Base-by-base conservation (phyloP, 768 basidiomycete genomes). In the Lactarius quietus region DNA sequence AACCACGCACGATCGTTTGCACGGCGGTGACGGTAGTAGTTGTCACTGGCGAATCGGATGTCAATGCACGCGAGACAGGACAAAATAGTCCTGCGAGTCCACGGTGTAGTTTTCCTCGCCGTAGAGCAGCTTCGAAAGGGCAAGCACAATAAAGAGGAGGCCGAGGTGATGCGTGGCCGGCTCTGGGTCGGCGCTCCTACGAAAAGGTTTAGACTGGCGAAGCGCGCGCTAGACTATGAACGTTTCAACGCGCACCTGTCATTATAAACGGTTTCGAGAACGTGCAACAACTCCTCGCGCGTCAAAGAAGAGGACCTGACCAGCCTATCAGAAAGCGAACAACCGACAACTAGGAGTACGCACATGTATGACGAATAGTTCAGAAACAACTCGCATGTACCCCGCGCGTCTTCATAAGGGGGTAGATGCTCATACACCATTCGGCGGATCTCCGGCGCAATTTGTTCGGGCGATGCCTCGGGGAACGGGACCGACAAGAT, bases 91-190 rank as follows among this genome's bases (percentile, higher is more conserved):
- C 43, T 84, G 78, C 9, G 88, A 82, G 61, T 85, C 81, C 17
- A 80, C 71, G 7, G 82, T 78, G 69, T 81, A 83, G 43, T 84
- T 76, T 1, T 80, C 79, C 8, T 74, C 72, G 56, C 80, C 78
- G 70, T 89, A 86, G 67, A 89, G 85, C n/a, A 89, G 77, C 0
- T 81, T 75, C 0, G 83, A 89, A 29, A 92, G 79, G 6, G 88
- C 83, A 67, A 92, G 85, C 15, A 90, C 73, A 51, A 82, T 81
- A 71, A 86, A 89, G 23, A 92, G 78, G 31, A 91, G 78, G 0
- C 88, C 79, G 18, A 90, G 76, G 1, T 81, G 74, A 64, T 89
- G 85, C n/a, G 81, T 75, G n/a, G 73, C 74, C 9, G 77, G 72
- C 8, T 71, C 71, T 43, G 69, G 70, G 53, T 79, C 78, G 15